These are phyloP conservation scores for Fragaria ananassa DNA, from an alignment of 306 rosid species.

Conservation along the genomic window DNA sequence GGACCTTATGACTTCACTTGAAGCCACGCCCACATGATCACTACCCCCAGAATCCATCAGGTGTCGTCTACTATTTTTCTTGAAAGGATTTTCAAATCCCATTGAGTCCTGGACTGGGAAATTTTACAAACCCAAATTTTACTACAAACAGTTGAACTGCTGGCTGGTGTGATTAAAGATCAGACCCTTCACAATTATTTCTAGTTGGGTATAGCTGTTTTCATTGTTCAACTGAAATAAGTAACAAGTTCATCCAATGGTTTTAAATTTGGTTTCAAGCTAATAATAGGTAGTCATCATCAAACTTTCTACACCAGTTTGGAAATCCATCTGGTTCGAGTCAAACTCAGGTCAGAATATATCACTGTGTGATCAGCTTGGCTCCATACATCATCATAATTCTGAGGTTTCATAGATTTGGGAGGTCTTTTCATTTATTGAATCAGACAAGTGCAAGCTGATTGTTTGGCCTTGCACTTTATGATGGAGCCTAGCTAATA, in stretches of 20 bases:
- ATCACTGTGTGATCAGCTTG: neutral
- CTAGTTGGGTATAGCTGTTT: neutral
- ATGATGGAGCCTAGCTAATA: neutral
- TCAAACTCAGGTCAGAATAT: neutral
- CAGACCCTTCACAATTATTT: neutral
- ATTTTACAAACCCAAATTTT: neutral
- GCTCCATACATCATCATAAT: neutral
- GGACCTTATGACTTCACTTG: constrained; percentile 16
- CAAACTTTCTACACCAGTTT: neutral
- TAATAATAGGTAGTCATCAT: neutral
- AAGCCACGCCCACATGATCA: constrained; percentile 5
- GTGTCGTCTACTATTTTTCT: constrained; percentile 19
- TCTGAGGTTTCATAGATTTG: neutral
- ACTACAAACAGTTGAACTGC: neutral
- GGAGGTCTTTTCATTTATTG: constrained; percentile 17
- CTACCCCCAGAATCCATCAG: constrained; percentile 19
- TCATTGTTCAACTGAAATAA: neutral
- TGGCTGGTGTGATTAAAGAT: neutral
- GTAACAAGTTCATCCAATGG: neutral
- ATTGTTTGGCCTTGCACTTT: neutral
- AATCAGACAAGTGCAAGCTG: neutral
- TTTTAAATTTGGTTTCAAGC: neutral
- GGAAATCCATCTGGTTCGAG: neutral
- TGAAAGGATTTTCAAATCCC: neutral
- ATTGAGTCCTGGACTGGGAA: neutral